phyloP scores from a whole-genome alignment of 1,284 basidiomycete species.

The Coniophora puteana region DNA sequence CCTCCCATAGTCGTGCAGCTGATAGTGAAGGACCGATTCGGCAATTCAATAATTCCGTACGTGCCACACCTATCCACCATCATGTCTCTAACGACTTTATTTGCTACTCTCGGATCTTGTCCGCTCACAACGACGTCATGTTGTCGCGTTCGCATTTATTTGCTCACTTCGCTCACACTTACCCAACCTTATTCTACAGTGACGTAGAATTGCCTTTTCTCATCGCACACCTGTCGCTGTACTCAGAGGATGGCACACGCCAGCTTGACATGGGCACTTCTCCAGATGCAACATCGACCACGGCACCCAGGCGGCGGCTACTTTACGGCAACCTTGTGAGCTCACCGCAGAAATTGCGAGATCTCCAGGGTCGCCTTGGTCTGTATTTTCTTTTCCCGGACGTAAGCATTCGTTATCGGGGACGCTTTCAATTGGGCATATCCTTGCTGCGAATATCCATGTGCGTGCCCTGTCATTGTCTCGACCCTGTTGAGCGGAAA shows the following conservation, averaged over 20 bases:
- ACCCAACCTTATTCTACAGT: no score
- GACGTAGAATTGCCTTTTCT: conserved; percentile 81
- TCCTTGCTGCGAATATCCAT: conserved; percentile 73
- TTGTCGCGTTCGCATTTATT: conserved; percentile 22
- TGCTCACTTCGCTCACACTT: no score
- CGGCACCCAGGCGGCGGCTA: conserved; percentile 48
- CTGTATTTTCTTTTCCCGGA: conserved; percentile 89
- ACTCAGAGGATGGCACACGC: conserved; percentile 55
- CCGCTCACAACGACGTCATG: conserved; percentile 15
- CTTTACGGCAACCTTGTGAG: conserved; percentile 86
- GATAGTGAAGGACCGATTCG: conserved; percentile 67
- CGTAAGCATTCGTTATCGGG: conserved; percentile 76
- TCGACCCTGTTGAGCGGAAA: conserved; percentile 12
- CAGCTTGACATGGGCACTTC: conserved; percentile 53
- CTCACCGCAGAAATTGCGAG: conserved; percentile 71
- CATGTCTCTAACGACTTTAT: not conserved
- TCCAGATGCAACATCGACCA: conserved; percentile 43
- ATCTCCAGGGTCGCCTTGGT: conserved; percentile 72
- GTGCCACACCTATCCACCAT: conserved; percentile 34
- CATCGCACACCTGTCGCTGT: conserved; percentile 73
- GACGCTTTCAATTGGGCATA: conserved; percentile 73
- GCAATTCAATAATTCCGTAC: conserved; percentile 65
- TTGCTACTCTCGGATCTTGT: no score
- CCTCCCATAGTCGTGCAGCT: conserved; percentile 80
- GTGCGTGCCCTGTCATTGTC: conserved; percentile 42